A percentile compares a stretch with the other conserved stretches of the same genome.
These are phyloP conservation scores for Spergularia bocconei DNA, from an alignment of 148 eudicot species.

Conservation along the genomic window DNA sequence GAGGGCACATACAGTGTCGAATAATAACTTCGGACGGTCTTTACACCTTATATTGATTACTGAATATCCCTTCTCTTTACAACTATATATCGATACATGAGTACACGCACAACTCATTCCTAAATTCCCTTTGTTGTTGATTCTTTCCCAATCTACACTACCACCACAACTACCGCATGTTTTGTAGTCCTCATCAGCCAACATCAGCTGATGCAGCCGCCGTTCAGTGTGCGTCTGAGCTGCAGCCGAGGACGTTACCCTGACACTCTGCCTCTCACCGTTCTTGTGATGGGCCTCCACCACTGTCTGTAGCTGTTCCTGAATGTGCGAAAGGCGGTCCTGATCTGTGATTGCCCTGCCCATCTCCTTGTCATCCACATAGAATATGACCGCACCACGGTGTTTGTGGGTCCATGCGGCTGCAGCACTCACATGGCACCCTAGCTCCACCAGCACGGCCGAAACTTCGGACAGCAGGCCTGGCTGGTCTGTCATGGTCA, in stretches of 20 bases:
- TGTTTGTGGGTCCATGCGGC: slow-evolving; percentile 81
- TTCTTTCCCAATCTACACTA: slow-evolving; percentile 2
- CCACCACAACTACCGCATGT: slow-evolving; percentile 29
- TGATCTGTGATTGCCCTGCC: slow-evolving; percentile 42
- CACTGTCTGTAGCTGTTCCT: slow-evolving; percentile 56
- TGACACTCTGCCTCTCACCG: slow-evolving; percentile 53
- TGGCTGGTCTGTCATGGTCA: slow-evolving; percentile 69
- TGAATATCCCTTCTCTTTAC: slow-evolving; percentile 65
- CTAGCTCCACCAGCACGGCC: slow-evolving; percentile 59
- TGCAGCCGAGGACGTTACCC: slow-evolving; percentile 32
- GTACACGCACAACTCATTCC: slow-evolving; percentile 30
- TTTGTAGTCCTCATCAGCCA: slow-evolving; percentile 54
- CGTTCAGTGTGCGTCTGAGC: slow-evolving; percentile 64
- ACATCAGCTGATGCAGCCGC: slow-evolving; percentile 88
- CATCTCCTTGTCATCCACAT: slow-evolving; percentile 43
- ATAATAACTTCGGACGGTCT: slow-evolving; percentile 79
- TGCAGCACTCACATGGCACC: slow-evolving; percentile 62
- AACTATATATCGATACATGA: slow-evolving; percentile 51
- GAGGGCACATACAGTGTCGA: slow-evolving; percentile 77
- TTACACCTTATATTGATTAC: slow-evolving; percentile 53
- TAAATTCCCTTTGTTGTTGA: not conserved
- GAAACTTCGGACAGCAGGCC: slow-evolving; percentile 82
- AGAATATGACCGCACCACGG: slow-evolving; percentile 70
- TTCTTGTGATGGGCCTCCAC: slow-evolving; percentile 60
- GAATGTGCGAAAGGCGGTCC: slow-evolving; percentile 40